These are phyloP conservation scores for Saccharomycopsis babjevae DNA, from an alignment of 805 yeast genomes.

Conservation along the genomic window DNA sequence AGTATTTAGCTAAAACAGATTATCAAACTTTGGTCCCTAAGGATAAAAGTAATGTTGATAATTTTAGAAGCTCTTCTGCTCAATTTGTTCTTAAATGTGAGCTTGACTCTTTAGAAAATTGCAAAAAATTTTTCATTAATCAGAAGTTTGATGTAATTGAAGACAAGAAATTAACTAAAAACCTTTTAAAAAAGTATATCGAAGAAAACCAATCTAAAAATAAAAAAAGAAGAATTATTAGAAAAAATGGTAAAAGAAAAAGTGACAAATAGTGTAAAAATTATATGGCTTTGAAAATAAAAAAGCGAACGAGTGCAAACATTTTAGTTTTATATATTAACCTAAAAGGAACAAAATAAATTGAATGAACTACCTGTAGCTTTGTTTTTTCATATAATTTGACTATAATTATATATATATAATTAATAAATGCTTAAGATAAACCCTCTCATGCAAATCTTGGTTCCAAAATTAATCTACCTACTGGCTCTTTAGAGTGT, in stretches of 20 bases:
- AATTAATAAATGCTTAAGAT: too few species aligned
- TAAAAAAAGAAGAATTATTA: conserved; percentile 9
- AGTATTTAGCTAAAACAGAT: neutral
- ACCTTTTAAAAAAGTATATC: conserved; percentile 36
- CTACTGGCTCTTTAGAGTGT: conserved; percentile 46
- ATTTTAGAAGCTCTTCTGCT: conserved; percentile 37
- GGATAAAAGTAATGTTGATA: conserved; percentile 7
- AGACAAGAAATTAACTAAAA: conserved; percentile 50
- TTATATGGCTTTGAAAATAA: neutral
- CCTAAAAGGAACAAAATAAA: too few species aligned
- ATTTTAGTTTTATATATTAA: too few species aligned
- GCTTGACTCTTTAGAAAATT: conserved; percentile 35
- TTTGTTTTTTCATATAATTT: too few species aligned
- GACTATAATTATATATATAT: too few species aligned
- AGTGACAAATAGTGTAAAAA: neutral
- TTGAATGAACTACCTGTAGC: too few species aligned
- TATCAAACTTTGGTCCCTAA: conserved; percentile 4
- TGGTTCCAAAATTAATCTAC: conserved; percentile 51
- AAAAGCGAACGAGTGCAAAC: neutral
- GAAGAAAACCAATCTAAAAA: neutral
- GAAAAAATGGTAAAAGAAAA: neutral
- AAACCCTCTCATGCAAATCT: conserved; percentile 24
- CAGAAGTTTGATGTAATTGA: conserved; percentile 35
- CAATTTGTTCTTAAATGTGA: conserved; percentile 48
- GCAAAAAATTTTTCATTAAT: conserved; percentile 23